Evolutionary conservation across 192 early-diverging fungal species (phyloP).

Genomic region (Linnemannia schmuckeri): DNA sequence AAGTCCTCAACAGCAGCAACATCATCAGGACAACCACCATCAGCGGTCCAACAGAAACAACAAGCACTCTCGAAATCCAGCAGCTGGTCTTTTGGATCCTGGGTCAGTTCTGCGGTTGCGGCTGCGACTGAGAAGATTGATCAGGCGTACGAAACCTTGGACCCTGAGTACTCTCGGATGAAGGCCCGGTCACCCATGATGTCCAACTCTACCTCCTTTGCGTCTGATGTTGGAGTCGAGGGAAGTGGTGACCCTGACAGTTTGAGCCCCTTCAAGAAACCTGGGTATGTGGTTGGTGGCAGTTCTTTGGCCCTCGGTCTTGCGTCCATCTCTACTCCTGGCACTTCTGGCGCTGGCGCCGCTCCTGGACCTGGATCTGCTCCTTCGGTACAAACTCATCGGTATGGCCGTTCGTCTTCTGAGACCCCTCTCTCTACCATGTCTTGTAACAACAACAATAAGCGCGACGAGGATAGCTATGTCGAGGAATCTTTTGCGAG

Average conservation of each 20-base stretch:
- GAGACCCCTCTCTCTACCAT: neutral
- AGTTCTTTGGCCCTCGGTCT: slow-evolving; percentile 45
- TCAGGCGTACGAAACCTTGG: slow-evolving; percentile 48
- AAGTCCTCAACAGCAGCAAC: neutral
- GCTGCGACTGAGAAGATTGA: slow-evolving; percentile 43
- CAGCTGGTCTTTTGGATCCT: slow-evolving; percentile 55
- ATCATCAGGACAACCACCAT: slow-evolving; percentile 6
- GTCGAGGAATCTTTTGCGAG: neutral
- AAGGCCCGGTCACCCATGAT: slow-evolving; percentile 16
- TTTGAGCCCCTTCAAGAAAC: slow-evolving; percentile 35
- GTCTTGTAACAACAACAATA: neutral
- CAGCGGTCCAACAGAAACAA: neutral
- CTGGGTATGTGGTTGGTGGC: slow-evolving; percentile 51
- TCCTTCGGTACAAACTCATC: neutral
- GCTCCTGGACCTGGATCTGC: neutral
- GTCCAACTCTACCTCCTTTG: neutral
- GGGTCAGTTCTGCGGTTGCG: slow-evolving; percentile 53
- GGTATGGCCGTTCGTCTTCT: neutral
- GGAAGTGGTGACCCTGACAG: neutral
- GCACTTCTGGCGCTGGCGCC: neutral
- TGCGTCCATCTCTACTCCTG: slow-evolving; percentile 38
- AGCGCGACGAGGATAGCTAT: neutral
- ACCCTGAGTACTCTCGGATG: slow-evolving; percentile 50
- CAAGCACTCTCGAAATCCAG: slow-evolving; percentile 33
- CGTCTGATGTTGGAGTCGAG: neutral